Evolutionary conservation across 129 eudicot species (phyloP).

Genomic region (Artemisia argyi): DNA sequence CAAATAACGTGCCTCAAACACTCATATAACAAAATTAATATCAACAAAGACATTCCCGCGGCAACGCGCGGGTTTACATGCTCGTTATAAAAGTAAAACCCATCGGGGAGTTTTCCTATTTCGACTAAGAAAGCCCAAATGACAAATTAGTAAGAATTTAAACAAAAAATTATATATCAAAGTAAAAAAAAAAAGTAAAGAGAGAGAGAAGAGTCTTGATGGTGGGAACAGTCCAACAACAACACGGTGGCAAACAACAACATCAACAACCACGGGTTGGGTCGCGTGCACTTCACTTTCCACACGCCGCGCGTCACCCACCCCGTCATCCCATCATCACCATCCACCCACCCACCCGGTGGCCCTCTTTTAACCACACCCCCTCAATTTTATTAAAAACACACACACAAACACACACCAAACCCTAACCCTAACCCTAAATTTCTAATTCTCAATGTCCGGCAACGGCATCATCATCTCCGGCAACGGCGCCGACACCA

Average conservation of each 20-base stretch:
- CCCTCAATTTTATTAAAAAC: no score
- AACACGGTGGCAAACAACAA: constrained; percentile 3
- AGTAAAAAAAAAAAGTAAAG: not conserved
- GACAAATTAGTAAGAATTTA: no score
- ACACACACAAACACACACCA: not conserved
- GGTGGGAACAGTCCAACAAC: no score
- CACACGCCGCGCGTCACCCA: not conserved
- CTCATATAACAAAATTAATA: no score
- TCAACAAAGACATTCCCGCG: no score
- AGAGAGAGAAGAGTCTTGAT: not conserved
- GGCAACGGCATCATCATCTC: not conserved
- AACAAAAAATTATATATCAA: no score
- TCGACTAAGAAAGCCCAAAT: no score
- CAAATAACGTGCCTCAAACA: no score
- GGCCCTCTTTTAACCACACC: constrained; percentile 4
- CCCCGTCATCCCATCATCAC: constrained; percentile 8
- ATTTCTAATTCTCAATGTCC: constrained; percentile 15
- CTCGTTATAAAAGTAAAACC: no score
- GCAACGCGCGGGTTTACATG: no score
- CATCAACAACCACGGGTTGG: no score
- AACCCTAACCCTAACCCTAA: not conserved
- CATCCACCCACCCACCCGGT: constrained; percentile 17
- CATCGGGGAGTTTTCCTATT: no score
- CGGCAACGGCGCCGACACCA: constrained; percentile 35
- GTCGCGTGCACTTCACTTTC: not conserved